Base-by-base conservation (phyloP, 768 basidiomycete genomes). In the Pleurotus ostreatus region DNA sequence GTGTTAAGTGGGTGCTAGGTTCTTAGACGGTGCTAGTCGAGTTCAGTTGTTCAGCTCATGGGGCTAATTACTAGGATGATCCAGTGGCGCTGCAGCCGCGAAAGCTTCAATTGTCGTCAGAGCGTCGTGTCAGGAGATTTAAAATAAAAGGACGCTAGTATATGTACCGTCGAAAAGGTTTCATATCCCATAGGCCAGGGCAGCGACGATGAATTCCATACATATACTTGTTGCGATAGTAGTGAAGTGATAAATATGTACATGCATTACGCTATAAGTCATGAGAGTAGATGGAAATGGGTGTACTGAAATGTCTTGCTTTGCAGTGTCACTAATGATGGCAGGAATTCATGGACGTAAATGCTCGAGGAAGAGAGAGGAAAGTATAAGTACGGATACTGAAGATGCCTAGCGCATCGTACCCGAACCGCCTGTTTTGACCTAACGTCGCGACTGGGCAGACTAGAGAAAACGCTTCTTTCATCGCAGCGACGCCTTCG, bases 401-500 rank as follows among this genome's bases (percentile, higher is more conserved):
- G 20, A 44, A n/a, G 41, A 44, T 44, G 41, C 41, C 41, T 44
- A 44, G 15, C 41, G 41, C 41, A 44, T 44, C 41, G 20, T 44
- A 16, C 7, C 41, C 41, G 41, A 16, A 16, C 12, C 12, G 12
- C 41, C 20, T 7, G 41, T 16, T 22, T 22, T 44, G 41, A 44
- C 41, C 41, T 44, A 44, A 16, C 41, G 41, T 44, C 20, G 41
- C 41, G 16, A 44, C n/a, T 13, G 41, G 41, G n/a, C 40, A 41
- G 41, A n/a, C 41, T 3, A 16, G 11, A 44, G 41, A 9, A 49
- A 16, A 1, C 41, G 41, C n/a, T 11, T 44, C n/a, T 25, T 46
- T 63, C 45, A 65, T 37, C 65, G 65, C 41, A 65, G 57, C 26
- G 62, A 61, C 22, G 49, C 53, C 62, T 65, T 65, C n/a, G 65